These are phyloP conservation scores for Bremia lactucae DNA, from an alignment of 352 stramenopile genomes.

Conservation along the genomic window DNA sequence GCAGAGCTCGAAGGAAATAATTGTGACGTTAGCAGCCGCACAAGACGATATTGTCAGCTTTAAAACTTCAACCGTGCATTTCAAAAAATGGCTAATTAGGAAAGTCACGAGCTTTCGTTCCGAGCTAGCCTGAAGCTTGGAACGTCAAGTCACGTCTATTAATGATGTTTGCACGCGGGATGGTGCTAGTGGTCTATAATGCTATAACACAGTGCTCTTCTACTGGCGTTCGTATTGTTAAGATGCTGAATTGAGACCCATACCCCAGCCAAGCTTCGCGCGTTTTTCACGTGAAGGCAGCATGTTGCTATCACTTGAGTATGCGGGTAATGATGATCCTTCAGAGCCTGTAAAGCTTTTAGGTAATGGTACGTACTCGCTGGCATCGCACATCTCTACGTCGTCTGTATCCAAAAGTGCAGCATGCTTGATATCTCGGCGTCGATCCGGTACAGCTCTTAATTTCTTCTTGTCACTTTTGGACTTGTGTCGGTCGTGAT, in stretches of 20 bases:
- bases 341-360: constrained; percentile 30
- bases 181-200: no score
- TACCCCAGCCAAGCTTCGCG: constrained; percentile 68
- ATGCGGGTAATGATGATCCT: constrained; percentile 7
- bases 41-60: no score
- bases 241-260: constrained; percentile 41
- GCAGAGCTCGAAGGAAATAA: no score
- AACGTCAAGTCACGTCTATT: no score
- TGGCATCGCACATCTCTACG: constrained; percentile 22
- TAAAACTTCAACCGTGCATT: no score
- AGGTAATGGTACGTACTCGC: constrained; percentile 40
- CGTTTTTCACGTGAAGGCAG: constrained; percentile 35
- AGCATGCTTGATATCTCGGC: constrained; percentile 6
- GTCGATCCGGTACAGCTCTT: constrained; percentile 13
- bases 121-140: no score
- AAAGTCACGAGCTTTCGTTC: no score
- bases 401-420: constrained; percentile 3
- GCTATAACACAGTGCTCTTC: no score
- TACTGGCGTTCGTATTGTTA: no score
- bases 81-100: no score
- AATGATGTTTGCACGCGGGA: no score
- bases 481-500: constrained; percentile 14
- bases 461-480: constrained; percentile 24
- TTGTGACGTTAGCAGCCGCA: no score
- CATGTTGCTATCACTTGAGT: constrained; percentile 2